A percentile compares a stretch with the other conserved stretches of the same genome.
phyloP scores from a whole-genome alignment of 371 early-diverging fungal genomes.

The Blyttiomyces sp. region DNA sequence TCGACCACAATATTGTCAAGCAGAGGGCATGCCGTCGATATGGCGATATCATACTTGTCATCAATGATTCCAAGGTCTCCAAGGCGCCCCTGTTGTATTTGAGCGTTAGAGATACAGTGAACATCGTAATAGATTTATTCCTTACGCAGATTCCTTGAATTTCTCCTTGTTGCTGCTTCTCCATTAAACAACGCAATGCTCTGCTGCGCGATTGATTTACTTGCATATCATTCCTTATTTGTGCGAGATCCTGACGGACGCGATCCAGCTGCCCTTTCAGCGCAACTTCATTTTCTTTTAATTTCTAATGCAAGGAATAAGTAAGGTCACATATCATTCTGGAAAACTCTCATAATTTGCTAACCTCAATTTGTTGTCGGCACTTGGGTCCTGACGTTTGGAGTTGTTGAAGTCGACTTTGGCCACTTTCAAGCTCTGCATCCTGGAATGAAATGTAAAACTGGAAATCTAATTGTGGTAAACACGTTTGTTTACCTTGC shows the following conservation, averaged over 20 bases:
- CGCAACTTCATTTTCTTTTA: conserved; percentile 13
- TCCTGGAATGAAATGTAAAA: background rate
- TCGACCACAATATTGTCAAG: conserved; percentile 97
- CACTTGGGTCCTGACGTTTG: no score
- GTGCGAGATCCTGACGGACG: conserved; percentile 65
- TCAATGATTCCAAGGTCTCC: conserved; percentile 96
- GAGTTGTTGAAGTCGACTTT: background rate
- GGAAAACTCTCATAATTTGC: no score
- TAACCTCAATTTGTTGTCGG: no score
- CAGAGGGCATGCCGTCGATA: conserved; percentile 86
- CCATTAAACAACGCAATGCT: conserved; percentile 68
- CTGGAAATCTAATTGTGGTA: background rate
- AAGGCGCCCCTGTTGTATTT: conserved; percentile 70
- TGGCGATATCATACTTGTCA: conserved; percentile 93
- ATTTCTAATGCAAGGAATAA: no score
- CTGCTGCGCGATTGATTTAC: conserved; percentile 71
- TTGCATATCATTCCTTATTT: conserved; percentile 61
- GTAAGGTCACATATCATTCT: no score
- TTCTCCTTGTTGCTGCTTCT: conserved; percentile 73
- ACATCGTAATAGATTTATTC: background rate
- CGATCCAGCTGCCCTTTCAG: conserved; percentile 14
- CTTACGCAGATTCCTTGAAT: conserved; percentile 81
- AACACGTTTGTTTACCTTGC: conserved; percentile 27
- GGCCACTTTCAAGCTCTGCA: background rate
- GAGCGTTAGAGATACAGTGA: background rate